Base-by-base conservation (phyloP, 768 basidiomycete species). In the Tylopilus rubrobrunneus region DNA sequence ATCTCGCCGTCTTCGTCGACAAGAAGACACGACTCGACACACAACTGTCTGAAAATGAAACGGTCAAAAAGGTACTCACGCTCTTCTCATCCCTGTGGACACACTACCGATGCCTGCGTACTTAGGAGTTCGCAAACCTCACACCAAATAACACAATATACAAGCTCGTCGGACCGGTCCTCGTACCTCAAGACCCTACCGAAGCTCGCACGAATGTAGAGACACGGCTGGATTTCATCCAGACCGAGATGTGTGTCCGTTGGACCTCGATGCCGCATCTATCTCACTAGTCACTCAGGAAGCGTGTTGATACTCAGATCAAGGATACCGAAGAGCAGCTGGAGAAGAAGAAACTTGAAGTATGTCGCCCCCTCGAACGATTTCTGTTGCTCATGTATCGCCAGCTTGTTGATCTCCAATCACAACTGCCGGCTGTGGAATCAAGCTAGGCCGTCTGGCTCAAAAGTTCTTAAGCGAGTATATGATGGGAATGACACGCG, bases 131-230 rank as follows among this genome's bases (percentile, higher is more conserved):
- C 65, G 73, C 77, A 17, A 74, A 77, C 28, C 70, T 98, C 51
- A 86, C 85, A 41, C 74, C 84, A 5, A 79, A 84, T 55, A 96
- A 94, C 66, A 79, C 77, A 15, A 82, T 98, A 7, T 98, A 85
- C 77, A 98, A 98, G 74, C 81, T 90, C 29, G 80, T 96, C 37
- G 96, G 96, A 1, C 92, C 93, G 1, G 87, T 95, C 7, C 80
- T 98, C 27, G 85, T 98, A 9, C 82, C 87, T 62, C 95, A 98
- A 71, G 94, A 97, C 60, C 85, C 87, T 63, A 71, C 71, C 7
- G 96, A 97, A 60, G 96, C 94, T 31, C 89, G 88, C 68, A 75
- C 72, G 58, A 97, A 92, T 64, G 90, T 98, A 23, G 84, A 92
- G 61, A 96, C 89, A 45, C 85, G 96, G 9, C 73, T 98, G 33